Conservation (phyloP, 1,284 basidiomycete species). For the Cryptococcus maquisensis region DNA sequence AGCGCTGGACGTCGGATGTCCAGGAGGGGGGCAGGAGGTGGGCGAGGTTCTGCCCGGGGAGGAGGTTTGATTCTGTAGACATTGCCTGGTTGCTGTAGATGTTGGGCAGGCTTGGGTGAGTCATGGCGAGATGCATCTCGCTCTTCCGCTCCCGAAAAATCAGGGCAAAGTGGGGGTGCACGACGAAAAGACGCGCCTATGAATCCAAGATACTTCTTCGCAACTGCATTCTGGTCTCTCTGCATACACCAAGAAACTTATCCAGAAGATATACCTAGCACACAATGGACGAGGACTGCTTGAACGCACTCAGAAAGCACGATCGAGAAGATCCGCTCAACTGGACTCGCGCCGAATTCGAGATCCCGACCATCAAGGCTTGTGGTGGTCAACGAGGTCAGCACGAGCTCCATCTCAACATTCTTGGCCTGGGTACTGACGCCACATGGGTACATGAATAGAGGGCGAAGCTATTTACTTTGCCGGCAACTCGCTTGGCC, state of each 20-base stretch:
- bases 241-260: no score
- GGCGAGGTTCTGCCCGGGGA: slow-evolving; percentile 42
- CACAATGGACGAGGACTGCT: no score
- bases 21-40: slow-evolving; percentile 85
- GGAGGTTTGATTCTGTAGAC: slow-evolving; percentile 23
- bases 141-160: no score
- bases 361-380: slow-evolving; percentile 40
- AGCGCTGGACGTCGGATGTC: slow-evolving; percentile 72
- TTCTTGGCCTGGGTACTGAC: no score
- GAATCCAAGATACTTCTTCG: no score
- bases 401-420: slow-evolving; percentile 3
- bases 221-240: no score
- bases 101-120: no score
- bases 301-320: slow-evolving; percentile 14
- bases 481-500: slow-evolving; percentile 92
- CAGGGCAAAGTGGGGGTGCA: neutral
- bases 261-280: no score
- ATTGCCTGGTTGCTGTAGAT: neutral
- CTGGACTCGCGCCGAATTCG: slow-evolving; percentile 48
- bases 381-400: slow-evolving; percentile 44
- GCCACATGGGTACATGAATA: slow-evolving; percentile 6
- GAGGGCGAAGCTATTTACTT: slow-evolving; percentile 64
- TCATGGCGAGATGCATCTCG: no score
- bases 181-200: no score
- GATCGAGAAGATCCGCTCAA: slow-evolving; percentile 43